Evolutionary conservation across 2,329 filamentous ascomycete species (phyloP), one percentile per base, ranked within the genome.

Genomic region (Ophiostoma sp.): DNA sequence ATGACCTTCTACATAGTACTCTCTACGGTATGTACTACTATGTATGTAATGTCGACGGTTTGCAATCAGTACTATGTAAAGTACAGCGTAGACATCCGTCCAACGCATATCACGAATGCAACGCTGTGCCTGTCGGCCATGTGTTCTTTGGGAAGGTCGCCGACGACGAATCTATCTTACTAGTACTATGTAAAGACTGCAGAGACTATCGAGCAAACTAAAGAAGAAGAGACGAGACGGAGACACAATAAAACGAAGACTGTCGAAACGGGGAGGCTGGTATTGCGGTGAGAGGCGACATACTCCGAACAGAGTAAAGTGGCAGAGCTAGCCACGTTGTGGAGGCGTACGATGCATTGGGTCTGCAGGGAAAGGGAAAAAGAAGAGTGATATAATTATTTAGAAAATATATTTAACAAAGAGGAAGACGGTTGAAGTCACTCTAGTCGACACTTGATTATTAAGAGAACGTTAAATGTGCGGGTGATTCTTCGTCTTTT

Each of bases 91-190:
- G 17, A 48, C 44, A 20, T 48, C 5, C 44, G 6, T 17, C 6
- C 6, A 5, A 54, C 15, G 20, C 52, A 54, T 54, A 27, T 54
- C n/a, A 60, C 23, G 17, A 48, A 54, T 57, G 44, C 48, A 48
- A 68, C 67, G 67, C 67, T 68, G 67, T 68, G 57, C 44, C 67
- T 68, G 44, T 27, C 23, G 23, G 36, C 36, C 64, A 27, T 41
- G 64, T 67, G 33, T 54, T 27, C 27, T 48, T 23, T 13, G 52
- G 52, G 52, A 67, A 52, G 66, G n/a, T 44, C 36, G 17, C 52
- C 52, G 23, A 27, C 15, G 20, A 17, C 27, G 27, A 31, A 1
- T 31, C 15, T n/a, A n/a, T n/a, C n/a, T n/a, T 5, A 6, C 44
- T 48, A 48, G 11, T 39, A 15, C 36, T 41, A 10, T 48, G 44